These are phyloP conservation scores for Persicaria maculosa DNA, from an alignment of 148 eudicot species.

Conservation along the genomic window DNA sequence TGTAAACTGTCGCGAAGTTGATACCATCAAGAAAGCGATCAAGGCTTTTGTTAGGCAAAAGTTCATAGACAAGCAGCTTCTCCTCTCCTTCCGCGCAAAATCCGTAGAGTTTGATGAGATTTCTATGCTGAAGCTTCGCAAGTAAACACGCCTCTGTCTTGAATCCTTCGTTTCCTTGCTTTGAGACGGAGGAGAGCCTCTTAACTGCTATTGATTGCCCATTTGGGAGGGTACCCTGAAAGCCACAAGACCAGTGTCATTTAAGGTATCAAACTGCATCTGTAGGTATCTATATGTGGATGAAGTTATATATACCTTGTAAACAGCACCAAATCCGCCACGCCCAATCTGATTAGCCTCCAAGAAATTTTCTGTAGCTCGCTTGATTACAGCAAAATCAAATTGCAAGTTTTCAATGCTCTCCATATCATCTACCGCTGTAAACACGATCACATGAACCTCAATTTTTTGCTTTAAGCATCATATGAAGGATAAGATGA, in stretches of 20 bases:
- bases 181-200: neutral
- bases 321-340: constrained; percentile 11
- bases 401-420: constrained; percentile 11
- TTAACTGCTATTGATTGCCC: constrained; percentile 6
- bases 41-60: constrained; percentile 12
- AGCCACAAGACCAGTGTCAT: neutral
- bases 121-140: constrained; percentile 13
- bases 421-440: constrained; percentile 10
- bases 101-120: constrained; percentile 10
- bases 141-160: constrained; percentile 6
- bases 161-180: constrained; percentile 10
- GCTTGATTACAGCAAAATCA: constrained; percentile 6
- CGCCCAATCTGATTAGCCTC: constrained; percentile 6
- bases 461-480: neutral
- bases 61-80: constrained; percentile 7
- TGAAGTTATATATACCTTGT: constrained; percentile 8
- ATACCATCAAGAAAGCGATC: constrained; percentile 9
- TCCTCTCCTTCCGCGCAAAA: constrained; percentile 12
- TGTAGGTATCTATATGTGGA: neutral
- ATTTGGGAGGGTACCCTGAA: constrained; percentile 12
- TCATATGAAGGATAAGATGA: neutral
- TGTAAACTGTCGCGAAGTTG: neutral
- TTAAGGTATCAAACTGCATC: neutral
- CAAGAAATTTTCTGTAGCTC: constrained; percentile 6
- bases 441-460: neutral